Conservation (phyloP, 768 basidiomycete genomes). For the Kwoniella botswanensis region DNA sequence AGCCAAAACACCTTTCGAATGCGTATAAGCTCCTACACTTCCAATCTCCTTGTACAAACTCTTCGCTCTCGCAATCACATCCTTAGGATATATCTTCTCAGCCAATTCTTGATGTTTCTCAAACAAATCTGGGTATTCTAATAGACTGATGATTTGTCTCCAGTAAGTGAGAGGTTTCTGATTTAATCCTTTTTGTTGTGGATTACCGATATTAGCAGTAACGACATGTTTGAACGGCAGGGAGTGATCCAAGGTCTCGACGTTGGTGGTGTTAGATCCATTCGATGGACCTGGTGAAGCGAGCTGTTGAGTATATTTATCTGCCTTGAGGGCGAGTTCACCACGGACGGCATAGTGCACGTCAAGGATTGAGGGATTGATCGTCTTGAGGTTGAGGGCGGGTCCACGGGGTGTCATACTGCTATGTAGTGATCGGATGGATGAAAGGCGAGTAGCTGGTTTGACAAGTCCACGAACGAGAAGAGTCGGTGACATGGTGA, state of each 20-base stretch:
- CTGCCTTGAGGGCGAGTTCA: constrained; percentile 93
- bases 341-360: constrained; percentile 98
- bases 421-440: constrained; percentile 8
- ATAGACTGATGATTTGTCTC: constrained; percentile 88
- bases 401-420: constrained; percentile 24
- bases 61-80: constrained; percentile 81
- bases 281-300: constrained; percentile 5
- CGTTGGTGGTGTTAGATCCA: background rate
- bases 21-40: constrained; percentile 91
- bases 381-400: constrained; percentile 68
- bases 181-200: constrained; percentile 92
- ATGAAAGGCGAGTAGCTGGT: constrained; percentile 8
- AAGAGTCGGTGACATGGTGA: background rate
- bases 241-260: constrained; percentile 6
- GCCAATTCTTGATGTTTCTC: constrained; percentile 65
- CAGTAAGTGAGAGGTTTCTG: constrained; percentile 91
- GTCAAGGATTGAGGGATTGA: constrained; percentile 82
- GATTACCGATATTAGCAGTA: constrained; percentile 96
- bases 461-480: background rate
- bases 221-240: constrained; percentile 89
- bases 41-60: constrained; percentile 84
- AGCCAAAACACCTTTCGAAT: constrained; percentile 87
- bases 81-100: constrained; percentile 77
- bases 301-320: constrained; percentile 75
- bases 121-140: constrained; percentile 87